Evolutionary conservation across 148 eudicot genomes (phyloP).

Genomic region (Camellia granthamiana): DNA sequence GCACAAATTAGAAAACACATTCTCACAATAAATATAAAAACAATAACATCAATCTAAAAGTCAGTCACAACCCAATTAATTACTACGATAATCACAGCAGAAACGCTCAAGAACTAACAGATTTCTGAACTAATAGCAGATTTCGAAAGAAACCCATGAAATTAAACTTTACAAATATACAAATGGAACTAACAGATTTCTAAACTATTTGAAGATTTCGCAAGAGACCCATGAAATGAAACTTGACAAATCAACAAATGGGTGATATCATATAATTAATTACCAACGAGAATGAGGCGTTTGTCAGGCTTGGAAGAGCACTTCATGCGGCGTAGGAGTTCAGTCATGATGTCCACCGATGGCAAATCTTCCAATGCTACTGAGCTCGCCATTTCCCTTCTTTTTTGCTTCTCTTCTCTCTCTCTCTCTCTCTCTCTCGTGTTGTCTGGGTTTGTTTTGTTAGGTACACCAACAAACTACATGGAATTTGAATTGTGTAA

Average conservation of each 20-base stretch:
- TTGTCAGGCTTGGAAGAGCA: conserved; percentile 83
- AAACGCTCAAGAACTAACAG: too few species aligned
- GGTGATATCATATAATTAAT: not conserved
- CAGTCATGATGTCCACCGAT: conserved; percentile 67
- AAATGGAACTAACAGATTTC: conserved; percentile 4
- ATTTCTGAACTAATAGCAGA: too few species aligned
- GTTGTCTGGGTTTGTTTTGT: not conserved
- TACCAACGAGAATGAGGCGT: conserved; percentile 88
- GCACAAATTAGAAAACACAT: not conserved
- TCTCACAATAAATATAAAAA: not conserved
- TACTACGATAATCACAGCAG: too few species aligned
- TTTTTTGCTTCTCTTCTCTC: not conserved
- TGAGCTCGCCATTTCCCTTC: conserved; percentile 23
- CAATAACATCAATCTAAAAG: not conserved
- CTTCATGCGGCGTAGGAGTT: conserved; percentile 85
- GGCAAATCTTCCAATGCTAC: conserved; percentile 61
- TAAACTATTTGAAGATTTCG: not conserved
- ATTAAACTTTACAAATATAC: too few species aligned
- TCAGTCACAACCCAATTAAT: too few species aligned
- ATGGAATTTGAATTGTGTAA: not conserved
- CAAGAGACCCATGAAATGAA: too few species aligned
- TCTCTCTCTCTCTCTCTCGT: not conserved
- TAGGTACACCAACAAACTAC: not conserved
- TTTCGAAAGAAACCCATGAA: too few species aligned
- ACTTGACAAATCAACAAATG: not conserved